Percentiles rank a stretch among this genome's conserved stretches.
Conservation (phyloP, 2,329 filamentous ascomycete species). For the Metarhizium robertsii region DNA sequence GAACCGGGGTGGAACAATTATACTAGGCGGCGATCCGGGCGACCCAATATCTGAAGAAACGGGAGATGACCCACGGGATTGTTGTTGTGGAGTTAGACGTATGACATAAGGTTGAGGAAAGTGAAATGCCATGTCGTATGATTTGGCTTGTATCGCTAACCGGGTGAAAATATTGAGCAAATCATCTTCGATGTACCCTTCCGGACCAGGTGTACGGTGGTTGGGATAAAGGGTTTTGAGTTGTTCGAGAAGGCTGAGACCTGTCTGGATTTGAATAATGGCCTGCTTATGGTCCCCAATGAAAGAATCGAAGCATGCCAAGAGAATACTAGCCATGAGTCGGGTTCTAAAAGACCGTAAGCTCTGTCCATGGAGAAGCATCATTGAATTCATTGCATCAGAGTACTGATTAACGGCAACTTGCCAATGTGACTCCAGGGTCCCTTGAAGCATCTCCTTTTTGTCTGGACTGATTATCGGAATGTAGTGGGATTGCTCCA, state of each 20-base stretch:
- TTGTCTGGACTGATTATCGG: constrained; percentile 17
- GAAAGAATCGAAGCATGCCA: constrained; percentile 62
- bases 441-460: constrained; percentile 17
- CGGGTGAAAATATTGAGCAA: constrained; percentile 55
- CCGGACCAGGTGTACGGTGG: constrained; percentile 11
- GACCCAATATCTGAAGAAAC: constrained; percentile 10
- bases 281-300: constrained; percentile 54
- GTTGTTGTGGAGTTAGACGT: constrained; percentile 27
- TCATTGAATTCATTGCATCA: constrained; percentile 42
- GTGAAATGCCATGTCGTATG: constrained; percentile 60
- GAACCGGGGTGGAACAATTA: constrained; percentile 28
- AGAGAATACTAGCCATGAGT: constrained; percentile 55
- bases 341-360: constrained; percentile 39
- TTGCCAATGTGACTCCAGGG: constrained; percentile 43
- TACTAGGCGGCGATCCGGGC: constrained; percentile 10
- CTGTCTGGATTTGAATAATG: constrained; percentile 51
- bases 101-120: constrained; percentile 55
- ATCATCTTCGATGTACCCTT: constrained; percentile 46
- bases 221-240: constrained; percentile 21
- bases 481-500: constrained; percentile 47
- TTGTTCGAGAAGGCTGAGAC: constrained; percentile 44
- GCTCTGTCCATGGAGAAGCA: constrained; percentile 32
- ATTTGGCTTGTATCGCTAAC: constrained; percentile 56
- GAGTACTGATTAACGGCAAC: constrained; percentile 52
- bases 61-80: constrained; percentile 25